phyloP scores from a whole-genome alignment of 371 early-diverging fungal species.

The Mucor circinelloides region DNA sequence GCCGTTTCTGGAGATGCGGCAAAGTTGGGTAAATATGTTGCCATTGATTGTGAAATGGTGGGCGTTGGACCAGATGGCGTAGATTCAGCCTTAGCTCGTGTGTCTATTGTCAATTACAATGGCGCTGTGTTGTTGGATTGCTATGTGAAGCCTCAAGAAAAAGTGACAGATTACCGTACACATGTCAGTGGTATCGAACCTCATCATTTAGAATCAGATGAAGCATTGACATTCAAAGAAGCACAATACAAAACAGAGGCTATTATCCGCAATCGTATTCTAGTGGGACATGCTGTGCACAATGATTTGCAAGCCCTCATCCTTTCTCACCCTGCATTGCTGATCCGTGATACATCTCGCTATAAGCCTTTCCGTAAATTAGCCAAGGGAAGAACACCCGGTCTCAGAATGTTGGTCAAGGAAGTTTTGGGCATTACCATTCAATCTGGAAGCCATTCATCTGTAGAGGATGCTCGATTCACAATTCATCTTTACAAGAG shows the following conservation, averaged over 20 bases:
- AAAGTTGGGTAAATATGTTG: conserved; percentile 82
- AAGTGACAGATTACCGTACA: conserved; percentile 93
- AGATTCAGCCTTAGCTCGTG: conserved; percentile 86
- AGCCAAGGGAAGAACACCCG: conserved; percentile 71
- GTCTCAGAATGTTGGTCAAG: conserved; percentile 78
- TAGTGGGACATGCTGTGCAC: conserved; percentile 91
- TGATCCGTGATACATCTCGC: conserved; percentile 85
- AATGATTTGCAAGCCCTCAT: conserved; percentile 85
- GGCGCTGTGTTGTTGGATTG: conserved; percentile 87
- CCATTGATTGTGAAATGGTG: conserved; percentile 99
- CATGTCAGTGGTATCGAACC: conserved; percentile 92
- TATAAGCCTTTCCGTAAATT: conserved; percentile 75
- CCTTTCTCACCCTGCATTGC: conserved; percentile 75
- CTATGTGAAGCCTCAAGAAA: conserved; percentile 81
- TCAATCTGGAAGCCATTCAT: conserved; percentile 89
- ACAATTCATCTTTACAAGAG: conserved; percentile 88
- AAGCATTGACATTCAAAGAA: conserved; percentile 69
- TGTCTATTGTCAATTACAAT: conserved; percentile 91
- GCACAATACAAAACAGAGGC: conserved; percentile 80
- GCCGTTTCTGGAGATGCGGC: conserved; percentile 30
- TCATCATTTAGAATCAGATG: conserved; percentile 64
- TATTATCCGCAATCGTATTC: conserved; percentile 78
- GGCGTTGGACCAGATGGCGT: conserved; percentile 88
- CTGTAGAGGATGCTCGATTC: conserved; percentile 91
- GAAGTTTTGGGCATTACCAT: conserved; percentile 76